Base-by-base conservation (phyloP, 805 yeast species). In the Metschnikowia borealis region DNA sequence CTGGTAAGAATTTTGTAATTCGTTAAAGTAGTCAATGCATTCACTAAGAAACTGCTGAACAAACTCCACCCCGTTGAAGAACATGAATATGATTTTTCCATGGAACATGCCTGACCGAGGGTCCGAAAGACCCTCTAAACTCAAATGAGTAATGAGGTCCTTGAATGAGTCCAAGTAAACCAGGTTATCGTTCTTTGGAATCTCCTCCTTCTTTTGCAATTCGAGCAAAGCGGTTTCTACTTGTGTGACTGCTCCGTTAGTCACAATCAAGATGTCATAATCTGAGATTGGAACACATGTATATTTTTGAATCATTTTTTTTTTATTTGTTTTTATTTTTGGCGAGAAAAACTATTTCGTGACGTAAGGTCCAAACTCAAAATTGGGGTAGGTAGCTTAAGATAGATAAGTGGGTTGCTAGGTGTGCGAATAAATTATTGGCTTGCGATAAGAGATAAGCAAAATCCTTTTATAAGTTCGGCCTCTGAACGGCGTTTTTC, bases 1-100 rank as follows among this genome's bases (percentile, higher is more conserved):
- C 42, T 43, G 51, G 36, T 39, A n/a, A 17, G 47, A 29, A 34
- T 42, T 47, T 32, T 33, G 41, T 38, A 53, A 44, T n/a, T 33
- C 36, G 11, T 44, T 36, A 14, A 29, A 37, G 49, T 67, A 64
- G 41, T 68, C 73, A 20, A 70, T 64, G 39, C 64, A 50, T 48
- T 65, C 65, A 38, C 65, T 54, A 32, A 70, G 58, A 21, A 69
- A 56, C 17, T 62, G 57, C 50, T 69, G 74, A 18, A 70, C 60
- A 48, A 57, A 68, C 17, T 57, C 59, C 46, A 70, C 53, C 1
- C 73, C 73, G 38, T 69, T 57, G 54, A 70, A 70, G 38, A 69
- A 70, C 74, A 70, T 69, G 44, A 70, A 69, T 29, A 70, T 47
- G 7, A 68, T 64, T 49, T 65, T 66, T 2, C 70, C 74, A 7